Evolutionary conservation across 257 asterid genomes (phyloP).

Genomic region (Fraxinus cuspidata): DNA sequence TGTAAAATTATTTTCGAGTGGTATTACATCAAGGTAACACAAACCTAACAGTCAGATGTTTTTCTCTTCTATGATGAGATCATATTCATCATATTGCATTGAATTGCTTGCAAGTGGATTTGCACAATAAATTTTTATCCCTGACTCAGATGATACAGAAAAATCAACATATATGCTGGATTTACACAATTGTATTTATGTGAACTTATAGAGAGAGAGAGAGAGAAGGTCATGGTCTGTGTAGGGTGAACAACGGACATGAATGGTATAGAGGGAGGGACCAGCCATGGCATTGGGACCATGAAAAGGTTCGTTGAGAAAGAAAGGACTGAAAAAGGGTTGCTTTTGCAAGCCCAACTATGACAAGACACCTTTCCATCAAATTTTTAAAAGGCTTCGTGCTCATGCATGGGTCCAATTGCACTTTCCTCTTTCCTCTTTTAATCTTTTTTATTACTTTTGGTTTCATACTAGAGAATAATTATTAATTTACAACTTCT

Average conservation of each 20-base stretch:
- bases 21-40: background rate
- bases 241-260: conserved; percentile 79
- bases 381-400: background rate
- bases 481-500: no score
- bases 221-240: conserved; percentile 39
- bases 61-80: background rate
- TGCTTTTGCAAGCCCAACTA: conserved; percentile 33
- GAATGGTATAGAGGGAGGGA: conserved; percentile 18
- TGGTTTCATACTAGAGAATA: no score
- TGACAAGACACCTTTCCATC: conserved; percentile 47
- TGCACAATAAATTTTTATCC: conserved; percentile 38
- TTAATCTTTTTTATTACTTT: background rate
- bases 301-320: conserved; percentile 35
- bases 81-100: conserved; percentile 27
- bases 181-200: background rate
- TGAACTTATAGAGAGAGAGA: background rate
- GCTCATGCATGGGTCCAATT: conserved; percentile 15
- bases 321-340: conserved; percentile 26
- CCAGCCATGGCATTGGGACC: conserved; percentile 53
- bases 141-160: conserved; percentile 27
- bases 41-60: background rate
- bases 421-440: conserved; percentile 23
- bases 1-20: no score
- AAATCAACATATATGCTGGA: no score
- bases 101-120: conserved; percentile 33